A percentile compares a stretch with the other conserved stretches of the same genome.
Evolutionary conservation across 345 rosid genomes (phyloP).

Genomic region (Pistacia vera): DNA sequence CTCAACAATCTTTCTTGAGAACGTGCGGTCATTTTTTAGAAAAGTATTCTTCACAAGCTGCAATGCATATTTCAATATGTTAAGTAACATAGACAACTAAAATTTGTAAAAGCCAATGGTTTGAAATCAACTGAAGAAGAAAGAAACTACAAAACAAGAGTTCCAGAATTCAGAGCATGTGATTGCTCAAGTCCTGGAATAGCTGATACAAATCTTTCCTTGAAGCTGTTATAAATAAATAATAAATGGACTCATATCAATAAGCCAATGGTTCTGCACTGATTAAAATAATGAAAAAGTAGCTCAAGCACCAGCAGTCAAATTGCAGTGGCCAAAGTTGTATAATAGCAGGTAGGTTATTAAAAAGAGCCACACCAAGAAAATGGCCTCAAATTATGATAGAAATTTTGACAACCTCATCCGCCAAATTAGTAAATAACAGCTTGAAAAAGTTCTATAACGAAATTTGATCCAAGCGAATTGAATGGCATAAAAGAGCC

Average conservation of each 20-base stretch:
- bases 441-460: neutral
- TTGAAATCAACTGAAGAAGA: neutral
- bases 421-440: neutral
- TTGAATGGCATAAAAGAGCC: neutral
- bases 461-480: neutral
- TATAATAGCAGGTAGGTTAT: neutral
- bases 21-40: slow-evolving; percentile 27
- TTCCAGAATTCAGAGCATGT: neutral
- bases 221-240: neutral
- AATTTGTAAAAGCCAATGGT: neutral
- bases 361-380: neutral
- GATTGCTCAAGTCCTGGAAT: neutral
- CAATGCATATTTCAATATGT: slow-evolving; percentile 1
- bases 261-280: too few species aligned
- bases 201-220: slow-evolving; percentile 4
- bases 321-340: neutral
- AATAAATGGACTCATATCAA: neutral
- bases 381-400: neutral
- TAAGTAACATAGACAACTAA: neutral
- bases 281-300: neutral
- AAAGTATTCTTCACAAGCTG: slow-evolving; percentile 31
- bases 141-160: slow-evolving; percentile 1
- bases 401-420: neutral
- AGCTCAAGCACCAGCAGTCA: neutral
- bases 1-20: slow-evolving; percentile 34